A percentile compares a stretch with the other conserved stretches of the same genome.
Evolutionary conservation across 805 yeast species (phyloP).

Genomic region (Cyberlindnera mycetangii): DNA sequence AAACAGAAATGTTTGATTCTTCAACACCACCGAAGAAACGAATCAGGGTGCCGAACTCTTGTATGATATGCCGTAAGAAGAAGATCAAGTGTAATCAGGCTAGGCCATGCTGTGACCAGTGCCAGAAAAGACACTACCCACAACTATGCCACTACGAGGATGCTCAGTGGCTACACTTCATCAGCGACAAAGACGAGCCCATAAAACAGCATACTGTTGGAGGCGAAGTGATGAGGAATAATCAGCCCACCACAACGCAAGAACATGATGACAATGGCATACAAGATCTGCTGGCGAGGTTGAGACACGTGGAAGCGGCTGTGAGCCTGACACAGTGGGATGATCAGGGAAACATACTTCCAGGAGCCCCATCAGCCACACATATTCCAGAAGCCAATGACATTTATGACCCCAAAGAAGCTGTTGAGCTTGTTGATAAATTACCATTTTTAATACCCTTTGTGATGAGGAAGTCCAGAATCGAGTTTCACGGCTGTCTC

Average conservation of each 20-base stretch:
- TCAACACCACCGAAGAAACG: constrained; percentile 4
- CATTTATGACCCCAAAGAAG: constrained; percentile 30
- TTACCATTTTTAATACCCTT: constrained; percentile 33
- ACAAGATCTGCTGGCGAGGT: neutral
- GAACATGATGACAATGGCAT: neutral
- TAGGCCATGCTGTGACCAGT: constrained; percentile 52
- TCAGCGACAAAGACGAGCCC: neutral
- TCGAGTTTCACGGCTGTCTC: constrained; percentile 49
- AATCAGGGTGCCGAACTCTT: constrained; percentile 41
- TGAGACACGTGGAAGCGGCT: neutral
- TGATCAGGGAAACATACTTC: neutral
- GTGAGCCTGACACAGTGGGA: neutral
- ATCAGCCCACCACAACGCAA: no score
- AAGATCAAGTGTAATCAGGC: constrained; percentile 45
- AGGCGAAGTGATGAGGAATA: neutral
- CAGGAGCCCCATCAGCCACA: neutral
- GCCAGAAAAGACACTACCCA: constrained; percentile 51
- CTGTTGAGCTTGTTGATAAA: constrained; percentile 40
- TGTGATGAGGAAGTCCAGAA: constrained; percentile 36
- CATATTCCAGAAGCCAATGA: neutral
- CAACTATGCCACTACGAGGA: constrained; percentile 11
- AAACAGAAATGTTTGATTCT: neutral
- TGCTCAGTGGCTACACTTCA: constrained; percentile 9
- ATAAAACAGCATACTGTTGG: neutral
- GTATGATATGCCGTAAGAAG: constrained; percentile 45